Evolutionary conservation across 1,284 basidiomycete genomes (phyloP).

Genomic region (Trametes sp.): DNA sequence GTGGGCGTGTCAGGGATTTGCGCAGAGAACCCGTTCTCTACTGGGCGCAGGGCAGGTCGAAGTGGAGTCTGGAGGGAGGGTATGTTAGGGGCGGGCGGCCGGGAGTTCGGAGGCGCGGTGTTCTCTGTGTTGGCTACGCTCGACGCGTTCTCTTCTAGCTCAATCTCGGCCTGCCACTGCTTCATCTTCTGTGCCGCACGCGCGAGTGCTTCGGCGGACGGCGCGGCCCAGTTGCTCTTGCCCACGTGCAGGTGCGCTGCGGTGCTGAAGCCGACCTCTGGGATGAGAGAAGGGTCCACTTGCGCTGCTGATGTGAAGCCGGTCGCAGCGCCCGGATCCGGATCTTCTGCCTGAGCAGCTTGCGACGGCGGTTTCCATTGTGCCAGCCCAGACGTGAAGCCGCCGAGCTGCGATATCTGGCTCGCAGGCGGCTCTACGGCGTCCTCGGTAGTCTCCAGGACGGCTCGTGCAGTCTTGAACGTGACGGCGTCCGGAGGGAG

Average conservation of each 20-base stretch:
- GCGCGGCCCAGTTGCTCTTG: conserved; percentile 47
- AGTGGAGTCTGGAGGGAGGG: conserved; percentile 39
- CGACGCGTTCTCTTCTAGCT: conserved; percentile 30
- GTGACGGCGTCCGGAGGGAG: conserved; percentile 29
- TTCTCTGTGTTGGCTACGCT: conserved; percentile 20
- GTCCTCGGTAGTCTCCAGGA: conserved; percentile 10
- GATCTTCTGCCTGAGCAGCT: not conserved
- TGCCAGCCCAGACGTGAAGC: conserved; percentile 28
- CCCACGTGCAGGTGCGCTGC: conserved; percentile 14
- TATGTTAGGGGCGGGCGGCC: not conserved
- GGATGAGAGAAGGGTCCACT: not conserved
- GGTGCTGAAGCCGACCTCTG: conserved; percentile 23
- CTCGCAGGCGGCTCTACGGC: conserved; percentile 13
- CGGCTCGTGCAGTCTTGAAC: conserved; percentile 37
- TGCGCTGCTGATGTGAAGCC: conserved; percentile 12
- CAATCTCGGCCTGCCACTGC: conserved; percentile 60
- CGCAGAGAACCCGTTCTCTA: conserved; percentile 47
- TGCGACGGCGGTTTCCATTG: conserved; percentile 14
- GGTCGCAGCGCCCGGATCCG: not conserved
- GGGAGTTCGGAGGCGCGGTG: conserved; percentile 8
- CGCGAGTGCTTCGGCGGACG: conserved; percentile 65
- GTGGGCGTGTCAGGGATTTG: conserved; percentile 36
- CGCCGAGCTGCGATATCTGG: conserved; percentile 14
- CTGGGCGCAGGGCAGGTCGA: conserved; percentile 49
- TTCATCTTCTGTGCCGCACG: conserved; percentile 62